Percentiles rank a stretch among this genome's conserved stretches.
Conservation (phyloP, 495 filamentous ascomycete genomes). For the Lasiosphaeriaceae sp. region DNA sequence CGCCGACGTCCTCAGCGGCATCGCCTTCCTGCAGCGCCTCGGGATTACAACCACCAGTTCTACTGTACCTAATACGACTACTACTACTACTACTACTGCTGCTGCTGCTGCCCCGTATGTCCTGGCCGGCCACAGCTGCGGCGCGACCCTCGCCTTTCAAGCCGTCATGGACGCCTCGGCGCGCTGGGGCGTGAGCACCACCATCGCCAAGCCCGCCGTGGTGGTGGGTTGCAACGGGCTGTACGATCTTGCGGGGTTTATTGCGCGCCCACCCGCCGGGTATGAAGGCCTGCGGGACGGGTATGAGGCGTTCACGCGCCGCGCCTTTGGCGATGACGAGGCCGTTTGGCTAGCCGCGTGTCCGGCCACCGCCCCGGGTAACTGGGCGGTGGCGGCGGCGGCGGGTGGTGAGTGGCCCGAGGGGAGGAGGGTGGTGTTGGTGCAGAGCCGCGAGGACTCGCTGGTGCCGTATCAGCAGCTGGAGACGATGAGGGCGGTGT, state of each 20-base stretch:
- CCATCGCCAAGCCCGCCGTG: conserved; percentile 15
- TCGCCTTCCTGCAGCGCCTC: conserved; percentile 56
- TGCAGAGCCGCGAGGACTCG: conserved; percentile 30
- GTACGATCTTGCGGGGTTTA: conserved; percentile 58
- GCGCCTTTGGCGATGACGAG: conserved; percentile 60
- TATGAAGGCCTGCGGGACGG: conserved; percentile 45
- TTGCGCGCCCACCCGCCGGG: conserved; percentile 10
- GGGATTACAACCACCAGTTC: conserved; percentile 23
- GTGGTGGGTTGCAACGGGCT: conserved; percentile 55
- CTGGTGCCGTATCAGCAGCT: conserved; percentile 31
- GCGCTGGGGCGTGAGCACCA: conserved; percentile 14
- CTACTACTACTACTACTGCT: too few relatives aligned
- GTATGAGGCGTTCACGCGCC: conserved; percentile 57
- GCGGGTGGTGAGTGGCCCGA: conserved; percentile 20
- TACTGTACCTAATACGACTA: too few relatives aligned
- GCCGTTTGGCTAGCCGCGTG: conserved; percentile 50
- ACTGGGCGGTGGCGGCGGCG: conserved; percentile 4
- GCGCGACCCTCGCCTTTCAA: conserved; percentile 71
- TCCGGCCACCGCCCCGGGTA: conserved; percentile 32
- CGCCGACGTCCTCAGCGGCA: conserved; percentile 59
- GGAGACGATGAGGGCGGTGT: conserved; percentile 19
- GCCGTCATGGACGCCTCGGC: conserved; percentile 45
- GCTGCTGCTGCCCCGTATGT: too few relatives aligned
- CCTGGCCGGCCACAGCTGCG: conserved; percentile 73
- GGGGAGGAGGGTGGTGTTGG: conserved; percentile 25